Percentiles rank a stretch among this genome's conserved stretches.
Conservation (phyloP, 768 basidiomycete species). For the Termitomyces sp. region DNA sequence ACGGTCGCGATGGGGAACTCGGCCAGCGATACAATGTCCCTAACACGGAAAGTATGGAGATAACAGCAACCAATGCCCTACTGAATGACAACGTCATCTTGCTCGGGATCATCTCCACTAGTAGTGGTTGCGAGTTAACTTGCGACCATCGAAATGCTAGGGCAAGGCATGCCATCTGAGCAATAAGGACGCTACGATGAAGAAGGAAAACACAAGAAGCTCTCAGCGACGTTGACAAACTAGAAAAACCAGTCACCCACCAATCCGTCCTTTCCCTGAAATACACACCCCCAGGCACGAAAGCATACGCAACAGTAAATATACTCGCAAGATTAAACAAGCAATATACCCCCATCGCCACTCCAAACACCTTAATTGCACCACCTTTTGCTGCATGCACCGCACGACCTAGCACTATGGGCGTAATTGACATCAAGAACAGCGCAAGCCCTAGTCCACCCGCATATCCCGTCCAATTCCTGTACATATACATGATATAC, state of each 20-base stretch:
- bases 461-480: slow-evolving; percentile 67
- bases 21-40: slow-evolving; percentile 57
- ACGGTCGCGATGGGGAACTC: slow-evolving; percentile 45
- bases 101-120: not conserved
- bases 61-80: slow-evolving; percentile 31
- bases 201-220: not conserved
- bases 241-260: slow-evolving; percentile 36
- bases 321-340: slow-evolving; percentile 66
- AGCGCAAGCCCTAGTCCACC: slow-evolving; percentile 62
- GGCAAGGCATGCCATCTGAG: slow-evolving; percentile 50
- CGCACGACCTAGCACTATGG: slow-evolving; percentile 47
- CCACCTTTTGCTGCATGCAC: slow-evolving; percentile 36
- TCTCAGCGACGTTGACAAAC: not conserved
- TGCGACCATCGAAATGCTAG: slow-evolving; percentile 43
- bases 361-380: slow-evolving; percentile 48
- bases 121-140: not conserved
- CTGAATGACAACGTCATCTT: slow-evolving; percentile 22
- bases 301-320: slow-evolving; percentile 89
- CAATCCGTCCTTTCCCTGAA: slow-evolving; percentile 76
- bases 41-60: slow-evolving; percentile 48
- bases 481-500: slow-evolving; percentile 54
- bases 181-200: slow-evolving; percentile 45
- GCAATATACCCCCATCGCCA: slow-evolving; percentile 58
- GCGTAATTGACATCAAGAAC: slow-evolving; percentile 65
- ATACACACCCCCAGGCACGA: slow-evolving; percentile 76